Evolutionary conservation across 768 basidiomycete species (phyloP), one percentile per base, ranked within the genome.

Genomic region (Serendipita sp.): DNA sequence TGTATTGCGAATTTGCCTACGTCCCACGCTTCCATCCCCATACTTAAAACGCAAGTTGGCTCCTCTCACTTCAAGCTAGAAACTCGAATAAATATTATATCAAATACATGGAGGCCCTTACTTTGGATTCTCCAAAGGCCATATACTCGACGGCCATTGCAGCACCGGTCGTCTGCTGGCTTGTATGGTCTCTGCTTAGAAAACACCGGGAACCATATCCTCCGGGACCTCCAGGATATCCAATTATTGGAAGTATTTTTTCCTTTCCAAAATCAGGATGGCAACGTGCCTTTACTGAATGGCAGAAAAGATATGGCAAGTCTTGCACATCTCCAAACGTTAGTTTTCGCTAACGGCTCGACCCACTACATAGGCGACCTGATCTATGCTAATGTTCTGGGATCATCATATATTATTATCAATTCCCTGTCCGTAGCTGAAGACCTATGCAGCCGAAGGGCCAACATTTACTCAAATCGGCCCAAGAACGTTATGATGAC

Each of bases 211-310:
- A 30, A n/a, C 69, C 70, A 2, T 68, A 69, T 34, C 70, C 70
- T 30, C 70, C 70, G 0, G 70, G 70, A 34, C 70, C 70, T 5
- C 69, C 65, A 16, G 66, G 67, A 15, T 69, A 68, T 32, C 70
- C 70, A 18, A 47, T 71, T 10, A 65, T 70, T 3, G 70, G 70
- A 16, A 71, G 70, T 51, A 34, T 70, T 23, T 34, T 68, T 3
- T 67, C 70, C 51, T 67, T 71, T 38, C 70, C 70, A 1, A 67
- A 36, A 32, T 32, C 28, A 11, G 28, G 34, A 60, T 60, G 56
- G 56, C 56, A 60, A n/a, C 28, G 34, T n/a, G 34, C 44, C n/a
- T 67, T 48, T 51, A 66, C 65, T 23, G 65, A 66, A 44, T 67
- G 66, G 66, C 46, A 44, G 28, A 66, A 56, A 46, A 30, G 38